A percentile compares a stretch with the other conserved stretches of the same genome.
Evolutionary conservation across 1,284 basidiomycete genomes (phyloP).

Genomic region (Moniliophthora roreri): DNA sequence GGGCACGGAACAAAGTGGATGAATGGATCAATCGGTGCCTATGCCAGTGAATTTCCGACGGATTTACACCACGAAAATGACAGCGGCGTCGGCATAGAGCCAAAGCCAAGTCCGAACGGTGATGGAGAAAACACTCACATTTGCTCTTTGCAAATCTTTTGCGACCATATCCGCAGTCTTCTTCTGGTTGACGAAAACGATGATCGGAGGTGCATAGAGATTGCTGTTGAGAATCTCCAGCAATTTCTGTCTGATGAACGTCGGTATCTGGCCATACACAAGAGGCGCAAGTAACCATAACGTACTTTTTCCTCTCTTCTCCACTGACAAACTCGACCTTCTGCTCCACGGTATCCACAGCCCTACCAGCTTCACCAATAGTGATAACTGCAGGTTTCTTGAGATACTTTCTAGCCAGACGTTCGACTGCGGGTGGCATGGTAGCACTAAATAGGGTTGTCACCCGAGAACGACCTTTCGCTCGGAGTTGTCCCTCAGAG

Average conservation of each 20-base stretch:
- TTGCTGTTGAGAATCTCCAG: slow-evolving; percentile 90
- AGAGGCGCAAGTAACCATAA: slow-evolving; percentile 9
- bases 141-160: slow-evolving; percentile 85
- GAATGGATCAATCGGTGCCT: too few relatives aligned
- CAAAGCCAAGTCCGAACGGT: too few relatives aligned
- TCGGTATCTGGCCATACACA: background rate
- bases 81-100: too few relatives aligned
- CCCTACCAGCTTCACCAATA: slow-evolving; percentile 96
- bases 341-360: slow-evolving; percentile 98
- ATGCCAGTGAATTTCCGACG: too few relatives aligned
- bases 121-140: slow-evolving; percentile 45
- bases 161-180: slow-evolving; percentile 97
- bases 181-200: slow-evolving; percentile 99
- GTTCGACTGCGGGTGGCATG: slow-evolving; percentile 96
- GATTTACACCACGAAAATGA: too few relatives aligned
- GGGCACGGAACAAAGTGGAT: too few relatives aligned
- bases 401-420: slow-evolving; percentile 92
- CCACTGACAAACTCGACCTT: slow-evolving; percentile 90
- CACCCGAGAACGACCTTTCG: slow-evolving; percentile 80
- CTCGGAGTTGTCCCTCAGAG: slow-evolving; percentile 53
- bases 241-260: slow-evolving; percentile 62
- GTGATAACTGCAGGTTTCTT: slow-evolving; percentile 93
- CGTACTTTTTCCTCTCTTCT: slow-evolving; percentile 92
- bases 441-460: slow-evolving; percentile 97
- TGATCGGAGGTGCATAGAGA: slow-evolving; percentile 87